phyloP scores from a whole-genome alignment of 2,329 filamentous ascomycete species.

The Ceratocystis papillata region DNA sequence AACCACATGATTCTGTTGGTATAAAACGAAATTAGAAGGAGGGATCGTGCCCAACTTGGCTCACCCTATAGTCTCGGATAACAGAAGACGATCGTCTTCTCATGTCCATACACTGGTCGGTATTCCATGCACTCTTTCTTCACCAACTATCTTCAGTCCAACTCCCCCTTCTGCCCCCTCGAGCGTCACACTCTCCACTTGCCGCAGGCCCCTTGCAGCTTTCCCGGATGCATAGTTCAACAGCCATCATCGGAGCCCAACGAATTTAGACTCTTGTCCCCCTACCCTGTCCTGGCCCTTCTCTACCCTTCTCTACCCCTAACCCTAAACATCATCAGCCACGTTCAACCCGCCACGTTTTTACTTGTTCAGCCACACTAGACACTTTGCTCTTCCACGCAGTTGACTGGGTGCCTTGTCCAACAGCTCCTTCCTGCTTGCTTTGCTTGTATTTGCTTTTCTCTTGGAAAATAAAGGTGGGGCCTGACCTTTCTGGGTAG shows the following conservation, averaged over 20 bases:
- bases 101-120: too few species aligned
- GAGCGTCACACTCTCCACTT: constrained; percentile 8
- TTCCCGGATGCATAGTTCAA: background rate
- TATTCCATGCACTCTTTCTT: background rate
- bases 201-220: constrained; percentile 7
- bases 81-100: too few species aligned
- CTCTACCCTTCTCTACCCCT: too few species aligned
- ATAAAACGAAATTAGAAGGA: background rate
- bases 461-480: constrained; percentile 11
- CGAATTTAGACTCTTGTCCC: background rate
- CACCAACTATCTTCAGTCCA: background rate
- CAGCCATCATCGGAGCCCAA: background rate
- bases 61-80: too few species aligned
- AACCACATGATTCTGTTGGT: too few species aligned
- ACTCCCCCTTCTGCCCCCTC: background rate
- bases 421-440: background rate
- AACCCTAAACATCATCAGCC: too few species aligned
- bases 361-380: background rate
- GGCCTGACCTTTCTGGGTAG: constrained; percentile 15
- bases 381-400: constrained; percentile 14
- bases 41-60: background rate
- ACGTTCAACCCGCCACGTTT: background rate
- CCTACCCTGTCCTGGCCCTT: background rate
- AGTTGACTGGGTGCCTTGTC: constrained; percentile 22
- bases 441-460: background rate